These are phyloP conservation scores for Lasiodiplodia hormozganensis DNA, from an alignment of 2,329 filamentous ascomycete genomes.

Conservation along the genomic window DNA sequence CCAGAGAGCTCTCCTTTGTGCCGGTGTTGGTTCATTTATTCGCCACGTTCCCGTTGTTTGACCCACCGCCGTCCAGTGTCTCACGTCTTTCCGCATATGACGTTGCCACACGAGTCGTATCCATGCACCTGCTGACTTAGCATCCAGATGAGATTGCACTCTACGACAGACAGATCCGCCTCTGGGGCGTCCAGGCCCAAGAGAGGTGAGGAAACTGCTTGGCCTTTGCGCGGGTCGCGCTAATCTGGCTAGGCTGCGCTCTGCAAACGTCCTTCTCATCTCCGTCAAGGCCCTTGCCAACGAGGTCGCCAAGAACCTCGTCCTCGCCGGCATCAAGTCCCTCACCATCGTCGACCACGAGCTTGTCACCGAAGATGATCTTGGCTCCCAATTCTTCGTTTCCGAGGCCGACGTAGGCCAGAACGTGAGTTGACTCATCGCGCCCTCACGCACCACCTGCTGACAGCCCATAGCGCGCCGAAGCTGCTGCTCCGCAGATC, in stretches of 20 bases:
- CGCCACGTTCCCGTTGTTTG: neutral
- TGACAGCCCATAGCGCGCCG: constrained; percentile 63
- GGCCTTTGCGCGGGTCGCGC: neutral
- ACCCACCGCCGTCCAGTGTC: neutral
- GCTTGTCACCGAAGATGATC: constrained; percentile 76
- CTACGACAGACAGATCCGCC: constrained; percentile 94
- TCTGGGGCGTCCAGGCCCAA: constrained; percentile 96
- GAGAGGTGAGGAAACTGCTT: constrained; percentile 62
- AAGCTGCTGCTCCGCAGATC: constrained; percentile 78
- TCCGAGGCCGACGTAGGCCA: constrained; percentile 74
- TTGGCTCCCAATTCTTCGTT: constrained; percentile 75
- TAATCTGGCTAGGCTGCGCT: constrained; percentile 70
- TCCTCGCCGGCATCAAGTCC: constrained; percentile 89
- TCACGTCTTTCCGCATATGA: neutral
- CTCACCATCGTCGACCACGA: constrained; percentile 87
- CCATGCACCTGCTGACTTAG: neutral
- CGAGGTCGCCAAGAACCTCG: constrained; percentile 96
- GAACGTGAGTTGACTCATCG: constrained; percentile 56
- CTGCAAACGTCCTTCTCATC: constrained; percentile 87
- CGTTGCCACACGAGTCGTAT: constrained; percentile 5
- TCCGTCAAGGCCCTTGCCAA: constrained; percentile 87
- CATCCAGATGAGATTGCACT: constrained; percentile 89
- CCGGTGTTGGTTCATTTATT: neutral
- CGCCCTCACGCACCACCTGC: constrained; percentile 38
- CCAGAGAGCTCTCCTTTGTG: neutral